A percentile compares a stretch with the other conserved stretches of the same genome.
Conservation (phyloP, 768 basidiomycete species). For the Tulasnella sp. region DNA sequence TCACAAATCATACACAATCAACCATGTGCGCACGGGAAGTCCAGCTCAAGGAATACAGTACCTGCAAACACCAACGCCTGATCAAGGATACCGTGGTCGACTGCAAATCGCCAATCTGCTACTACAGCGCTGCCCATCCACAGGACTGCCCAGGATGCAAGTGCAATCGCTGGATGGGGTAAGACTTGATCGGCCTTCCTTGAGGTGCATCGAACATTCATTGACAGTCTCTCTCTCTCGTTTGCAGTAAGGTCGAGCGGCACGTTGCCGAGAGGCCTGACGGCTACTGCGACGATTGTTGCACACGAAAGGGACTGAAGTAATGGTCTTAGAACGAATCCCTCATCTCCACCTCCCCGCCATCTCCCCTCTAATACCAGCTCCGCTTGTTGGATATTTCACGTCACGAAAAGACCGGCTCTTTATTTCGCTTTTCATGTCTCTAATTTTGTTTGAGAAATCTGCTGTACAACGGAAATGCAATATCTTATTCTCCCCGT, state of each 20-base stretch:
- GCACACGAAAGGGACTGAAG: neutral
- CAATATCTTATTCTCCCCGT: neutral
- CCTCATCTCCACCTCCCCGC: conserved; percentile 21
- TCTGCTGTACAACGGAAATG: conserved; percentile 24
- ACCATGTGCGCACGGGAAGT: conserved; percentile 4
- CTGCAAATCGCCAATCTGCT: conserved; percentile 39
- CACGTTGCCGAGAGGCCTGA: conserved; percentile 47
- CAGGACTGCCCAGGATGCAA: conserved; percentile 31
- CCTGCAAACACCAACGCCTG: neutral
- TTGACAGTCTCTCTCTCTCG: neutral
- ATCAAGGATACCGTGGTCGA: conserved; percentile 37
- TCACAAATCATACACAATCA: neutral
- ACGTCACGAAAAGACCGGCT: too few species aligned
- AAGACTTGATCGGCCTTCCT: conserved; percentile 40
- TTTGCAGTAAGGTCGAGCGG: neutral
- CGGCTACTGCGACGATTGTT: conserved; percentile 35
- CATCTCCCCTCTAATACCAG: too few species aligned
- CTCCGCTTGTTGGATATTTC: too few species aligned
- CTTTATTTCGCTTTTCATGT: conserved; percentile 27
- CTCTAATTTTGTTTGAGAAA: conserved; percentile 31
- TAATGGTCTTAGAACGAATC: neutral
- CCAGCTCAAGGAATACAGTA: neutral
- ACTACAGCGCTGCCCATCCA: conserved; percentile 42
- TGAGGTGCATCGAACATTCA: neutral
- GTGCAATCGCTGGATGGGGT: conserved; percentile 19